Conservation (phyloP, 441 rosid genomes). For the Flueggea neowawraea region DNA sequence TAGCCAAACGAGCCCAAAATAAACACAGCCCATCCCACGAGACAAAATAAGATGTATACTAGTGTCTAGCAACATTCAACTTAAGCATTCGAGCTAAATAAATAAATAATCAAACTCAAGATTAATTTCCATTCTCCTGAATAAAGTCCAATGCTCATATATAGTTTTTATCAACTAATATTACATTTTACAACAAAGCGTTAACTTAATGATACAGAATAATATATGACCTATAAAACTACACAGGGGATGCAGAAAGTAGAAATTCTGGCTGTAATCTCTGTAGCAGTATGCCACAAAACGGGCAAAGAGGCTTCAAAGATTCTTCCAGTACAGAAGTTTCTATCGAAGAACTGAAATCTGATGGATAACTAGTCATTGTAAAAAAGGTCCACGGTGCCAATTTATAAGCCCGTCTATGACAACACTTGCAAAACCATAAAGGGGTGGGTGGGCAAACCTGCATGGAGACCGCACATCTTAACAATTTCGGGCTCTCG, state of each 20-base stretch:
- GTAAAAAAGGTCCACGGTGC: slow-evolving; percentile 50
- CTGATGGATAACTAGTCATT: slow-evolving; percentile 45
- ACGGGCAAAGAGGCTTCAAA: slow-evolving; percentile 64
- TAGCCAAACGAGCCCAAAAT: too few species aligned
- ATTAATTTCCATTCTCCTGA: too few species aligned
- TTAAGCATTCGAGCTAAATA: too few species aligned
- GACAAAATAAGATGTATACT: too few species aligned
- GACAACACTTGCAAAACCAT: slow-evolving; percentile 92
- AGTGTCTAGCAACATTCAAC: too few species aligned
- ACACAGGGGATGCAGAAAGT: slow-evolving; percentile 69
- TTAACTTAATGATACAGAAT: not conserved
- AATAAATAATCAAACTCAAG: too few species aligned
- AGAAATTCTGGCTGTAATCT: slow-evolving; percentile 78
- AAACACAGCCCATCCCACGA: too few species aligned
- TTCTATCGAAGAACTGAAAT: slow-evolving; percentile 27
- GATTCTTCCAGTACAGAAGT: slow-evolving; percentile 22
- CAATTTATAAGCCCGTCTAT: slow-evolving; percentile 44
- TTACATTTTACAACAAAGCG: too few species aligned
- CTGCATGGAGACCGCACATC: slow-evolving; percentile 80
- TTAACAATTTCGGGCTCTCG: slow-evolving; percentile 55
- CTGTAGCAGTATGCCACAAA: slow-evolving; percentile 86
- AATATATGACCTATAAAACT: not conserved
- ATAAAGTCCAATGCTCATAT: too few species aligned
- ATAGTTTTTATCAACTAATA: too few species aligned
- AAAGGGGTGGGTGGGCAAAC: slow-evolving; percentile 64